phyloP scores from a whole-genome alignment of 345 rosid species.

The Turritis glabra region DNA sequence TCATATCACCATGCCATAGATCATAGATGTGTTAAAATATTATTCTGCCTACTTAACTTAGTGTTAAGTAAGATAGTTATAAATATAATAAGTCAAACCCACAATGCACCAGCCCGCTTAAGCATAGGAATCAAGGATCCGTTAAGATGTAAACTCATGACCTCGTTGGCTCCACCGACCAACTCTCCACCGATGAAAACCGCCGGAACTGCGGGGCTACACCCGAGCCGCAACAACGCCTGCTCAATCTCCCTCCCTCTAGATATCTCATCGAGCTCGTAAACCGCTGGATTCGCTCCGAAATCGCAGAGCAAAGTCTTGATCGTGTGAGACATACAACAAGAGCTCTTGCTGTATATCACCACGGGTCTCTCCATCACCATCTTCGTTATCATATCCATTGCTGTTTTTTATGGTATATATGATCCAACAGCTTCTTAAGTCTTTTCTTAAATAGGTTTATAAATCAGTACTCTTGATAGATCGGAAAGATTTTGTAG shows the following conservation, averaged over 20 bases:
- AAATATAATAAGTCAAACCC: constrained; percentile 53
- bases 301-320: constrained; percentile 65
- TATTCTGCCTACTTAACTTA: constrained; percentile 32
- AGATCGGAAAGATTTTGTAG: background rate
- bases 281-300: constrained; percentile 69
- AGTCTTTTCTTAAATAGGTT: background rate
- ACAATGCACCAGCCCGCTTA: constrained; percentile 72
- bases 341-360: constrained; percentile 78
- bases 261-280: constrained; percentile 72
- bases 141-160: constrained; percentile 86
- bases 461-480: background rate
- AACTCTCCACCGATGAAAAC: constrained; percentile 85
- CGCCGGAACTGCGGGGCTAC: constrained; percentile 64
- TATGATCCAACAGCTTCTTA: background rate
- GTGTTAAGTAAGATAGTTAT: constrained; percentile 28
- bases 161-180: constrained; percentile 82
- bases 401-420: background rate
- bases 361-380: constrained; percentile 82
- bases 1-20: constrained; percentile 28
- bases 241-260: constrained; percentile 78
- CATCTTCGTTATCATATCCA: constrained; percentile 67
- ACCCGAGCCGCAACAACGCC: constrained; percentile 66
- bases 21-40: constrained; percentile 15
- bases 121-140: constrained; percentile 80
- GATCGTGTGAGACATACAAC: constrained; percentile 86